Conservation (phyloP, 2,329 filamentous ascomycete species). For the Botrytis paeoniae region DNA sequence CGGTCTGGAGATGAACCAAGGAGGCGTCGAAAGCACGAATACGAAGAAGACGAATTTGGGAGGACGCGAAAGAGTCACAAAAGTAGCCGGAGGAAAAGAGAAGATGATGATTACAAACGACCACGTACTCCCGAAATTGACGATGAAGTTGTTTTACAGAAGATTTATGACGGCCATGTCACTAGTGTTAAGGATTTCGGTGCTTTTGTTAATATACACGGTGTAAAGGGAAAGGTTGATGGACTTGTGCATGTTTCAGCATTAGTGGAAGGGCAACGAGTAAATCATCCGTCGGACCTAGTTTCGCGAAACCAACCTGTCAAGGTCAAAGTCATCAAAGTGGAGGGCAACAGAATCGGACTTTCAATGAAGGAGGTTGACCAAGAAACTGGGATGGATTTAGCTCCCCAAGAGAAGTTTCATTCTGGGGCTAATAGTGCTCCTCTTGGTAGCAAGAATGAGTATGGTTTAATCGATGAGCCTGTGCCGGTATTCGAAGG, state of each 20-base stretch:
- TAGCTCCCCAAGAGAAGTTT: conserved; percentile 73
- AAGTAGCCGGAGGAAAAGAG: conserved; percentile 41
- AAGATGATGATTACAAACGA: conserved; percentile 57
- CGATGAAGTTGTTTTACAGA: conserved; percentile 75
- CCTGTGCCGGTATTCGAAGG: conserved; percentile 62
- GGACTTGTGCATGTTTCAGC: conserved; percentile 92
- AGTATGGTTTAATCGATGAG: conserved; percentile 50
- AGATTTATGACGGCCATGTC: conserved; percentile 85
- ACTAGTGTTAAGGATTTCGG: conserved; percentile 95
- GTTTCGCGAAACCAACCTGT: conserved; percentile 77
- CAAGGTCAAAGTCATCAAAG: conserved; percentile 88
- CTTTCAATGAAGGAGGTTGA: conserved; percentile 98
- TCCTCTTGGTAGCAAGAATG: conserved; percentile 62
- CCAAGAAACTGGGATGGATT: conserved; percentile 79
- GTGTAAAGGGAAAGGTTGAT: conserved; percentile 84
- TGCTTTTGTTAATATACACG: conserved; percentile 87
- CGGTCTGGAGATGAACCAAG: conserved; percentile 47
- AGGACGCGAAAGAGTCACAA: conserved; percentile 44
- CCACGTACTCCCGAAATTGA: conserved; percentile 74
- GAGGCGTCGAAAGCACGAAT: conserved; percentile 45
- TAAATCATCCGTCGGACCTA: conserved; percentile 89
- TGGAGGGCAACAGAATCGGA: conserved; percentile 77
- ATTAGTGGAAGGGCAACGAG: conserved; percentile 77
- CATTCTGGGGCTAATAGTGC: conserved; percentile 90
- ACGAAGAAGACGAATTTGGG: conserved; percentile 59